phyloP scores from a whole-genome alignment of 1,284 basidiomycete genomes.

The Inonotus hispidus region DNA sequence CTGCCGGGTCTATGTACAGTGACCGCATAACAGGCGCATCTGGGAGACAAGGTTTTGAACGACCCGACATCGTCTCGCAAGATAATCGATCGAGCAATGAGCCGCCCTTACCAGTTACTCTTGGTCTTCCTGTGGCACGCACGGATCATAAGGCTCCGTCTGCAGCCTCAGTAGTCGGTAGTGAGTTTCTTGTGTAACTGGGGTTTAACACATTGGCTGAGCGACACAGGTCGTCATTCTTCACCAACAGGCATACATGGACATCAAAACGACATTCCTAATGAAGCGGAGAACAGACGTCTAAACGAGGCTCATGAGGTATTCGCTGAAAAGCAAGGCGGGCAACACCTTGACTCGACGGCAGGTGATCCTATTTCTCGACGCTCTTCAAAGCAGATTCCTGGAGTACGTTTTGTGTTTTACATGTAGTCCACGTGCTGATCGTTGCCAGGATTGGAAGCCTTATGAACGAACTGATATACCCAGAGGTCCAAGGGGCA shows the following conservation, averaged over 20 bases:
- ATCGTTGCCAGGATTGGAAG: neutral
- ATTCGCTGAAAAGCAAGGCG: no score
- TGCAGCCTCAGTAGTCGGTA: neutral
- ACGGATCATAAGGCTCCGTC: neutral
- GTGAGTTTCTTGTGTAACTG: neutral
- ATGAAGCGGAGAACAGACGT: no score
- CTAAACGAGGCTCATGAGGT: no score
- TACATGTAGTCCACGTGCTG: neutral
- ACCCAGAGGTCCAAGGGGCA: neutral
- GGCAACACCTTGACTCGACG: no score
- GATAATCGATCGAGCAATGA: neutral
- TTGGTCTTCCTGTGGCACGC: neutral
- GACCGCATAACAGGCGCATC: neutral
- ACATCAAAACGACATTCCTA: no score
- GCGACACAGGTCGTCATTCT: neutral
- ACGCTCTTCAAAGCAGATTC: no score
- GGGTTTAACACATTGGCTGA: neutral
- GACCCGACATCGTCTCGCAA: neutral
- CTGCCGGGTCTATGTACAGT: constrained; percentile 6
- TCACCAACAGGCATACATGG: neutral
- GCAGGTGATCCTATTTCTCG: no score
- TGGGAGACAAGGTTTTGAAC: neutral
- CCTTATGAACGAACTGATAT: neutral
- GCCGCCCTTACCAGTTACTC: neutral
- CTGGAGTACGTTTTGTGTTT: neutral